A percentile compares a stretch with the other conserved stretches of the same genome.
phyloP scores from a whole-genome alignment of 352 stramenopile genomes.

The Phytophthora sp. region DNA sequence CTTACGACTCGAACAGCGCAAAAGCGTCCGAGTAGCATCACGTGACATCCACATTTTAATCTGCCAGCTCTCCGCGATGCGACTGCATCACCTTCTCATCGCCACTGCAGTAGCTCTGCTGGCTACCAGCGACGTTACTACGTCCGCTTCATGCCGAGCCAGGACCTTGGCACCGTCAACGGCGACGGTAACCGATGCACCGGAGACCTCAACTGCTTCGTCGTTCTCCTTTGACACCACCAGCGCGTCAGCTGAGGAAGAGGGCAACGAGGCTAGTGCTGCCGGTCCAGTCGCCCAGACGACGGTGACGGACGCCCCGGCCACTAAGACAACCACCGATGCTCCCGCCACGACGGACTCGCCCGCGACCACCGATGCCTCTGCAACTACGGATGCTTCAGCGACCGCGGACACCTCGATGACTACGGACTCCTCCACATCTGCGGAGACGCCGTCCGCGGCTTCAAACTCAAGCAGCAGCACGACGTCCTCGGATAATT shows the following conservation, averaged over 20 bases:
- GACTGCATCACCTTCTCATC: constrained; percentile 7
- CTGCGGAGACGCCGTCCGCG: neutral
- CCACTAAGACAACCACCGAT: constrained; percentile 6
- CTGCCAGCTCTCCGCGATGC: constrained; percentile 5
- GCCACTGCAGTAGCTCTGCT: constrained; percentile 7
- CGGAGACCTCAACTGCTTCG: neutral
- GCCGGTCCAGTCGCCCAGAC: neutral
- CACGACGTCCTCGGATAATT: constrained; percentile 7
- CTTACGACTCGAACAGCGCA: neutral
- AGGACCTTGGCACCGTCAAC: neutral
- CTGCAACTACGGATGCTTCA: neutral
- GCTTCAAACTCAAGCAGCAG: constrained; percentile 21
- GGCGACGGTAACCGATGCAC: neutral
- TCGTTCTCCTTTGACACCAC: constrained; percentile 9
- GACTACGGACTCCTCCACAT: neutral
- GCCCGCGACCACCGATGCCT: neutral
- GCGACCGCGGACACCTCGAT: neutral
- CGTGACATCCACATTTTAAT: constrained; percentile 1
- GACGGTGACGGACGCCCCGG: neutral
- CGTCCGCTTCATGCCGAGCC: neutral
- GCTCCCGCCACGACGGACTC: neutral
- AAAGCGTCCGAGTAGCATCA: neutral
- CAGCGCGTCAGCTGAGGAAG: neutral
- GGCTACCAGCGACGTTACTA: constrained; percentile 7
- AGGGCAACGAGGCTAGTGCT: neutral